Evolutionary conservation across 495 filamentous ascomycete genomes (phyloP).

Genomic region (Friedmanniomyces endolithicus): DNA sequence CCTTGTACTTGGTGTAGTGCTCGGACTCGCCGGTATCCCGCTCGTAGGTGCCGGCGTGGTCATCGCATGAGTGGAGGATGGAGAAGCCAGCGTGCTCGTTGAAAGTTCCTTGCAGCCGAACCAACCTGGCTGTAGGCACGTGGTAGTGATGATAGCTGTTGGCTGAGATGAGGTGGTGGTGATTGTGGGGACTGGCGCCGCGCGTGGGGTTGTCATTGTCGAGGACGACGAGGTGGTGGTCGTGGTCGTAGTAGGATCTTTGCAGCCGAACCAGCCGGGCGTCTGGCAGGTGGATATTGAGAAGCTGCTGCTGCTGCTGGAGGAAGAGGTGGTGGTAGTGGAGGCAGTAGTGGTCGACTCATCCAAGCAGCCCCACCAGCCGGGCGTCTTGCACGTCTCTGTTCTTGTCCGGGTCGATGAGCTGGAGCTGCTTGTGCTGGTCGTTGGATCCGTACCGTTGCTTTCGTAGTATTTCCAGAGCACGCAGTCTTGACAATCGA

Average conservation of each 20-base stretch:
- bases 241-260: slow-evolving; percentile 27
- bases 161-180: slow-evolving; percentile 35
- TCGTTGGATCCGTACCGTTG: slow-evolving; percentile 68
- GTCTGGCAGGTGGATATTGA: slow-evolving; percentile 22
- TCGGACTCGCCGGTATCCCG: neutral
- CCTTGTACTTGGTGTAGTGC: neutral
- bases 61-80: neutral
- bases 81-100: slow-evolving; percentile 34
- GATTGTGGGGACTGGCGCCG: slow-evolving; percentile 14
- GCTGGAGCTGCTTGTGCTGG: slow-evolving; percentile 32
- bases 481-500: slow-evolving; percentile 78
- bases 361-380: slow-evolving; percentile 66
- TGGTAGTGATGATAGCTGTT: slow-evolving; percentile 26
- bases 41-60: slow-evolving; percentile 1
- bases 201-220: slow-evolving; percentile 15
- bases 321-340: slow-evolving; percentile 37
- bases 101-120: slow-evolving; percentile 30
- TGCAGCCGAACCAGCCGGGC: slow-evolving; percentile 36
- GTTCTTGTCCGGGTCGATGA: slow-evolving; percentile 52
- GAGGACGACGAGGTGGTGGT: slow-evolving; percentile 15
- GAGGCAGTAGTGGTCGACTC: slow-evolving; percentile 37
- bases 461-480: slow-evolving; percentile 90
- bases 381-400: slow-evolving; percentile 77
- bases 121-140: slow-evolving; percentile 17
- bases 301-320: neutral